Base-by-base conservation (phyloP, 352 stramenopile genomes). In the Halophytophthora polymorphica region DNA sequence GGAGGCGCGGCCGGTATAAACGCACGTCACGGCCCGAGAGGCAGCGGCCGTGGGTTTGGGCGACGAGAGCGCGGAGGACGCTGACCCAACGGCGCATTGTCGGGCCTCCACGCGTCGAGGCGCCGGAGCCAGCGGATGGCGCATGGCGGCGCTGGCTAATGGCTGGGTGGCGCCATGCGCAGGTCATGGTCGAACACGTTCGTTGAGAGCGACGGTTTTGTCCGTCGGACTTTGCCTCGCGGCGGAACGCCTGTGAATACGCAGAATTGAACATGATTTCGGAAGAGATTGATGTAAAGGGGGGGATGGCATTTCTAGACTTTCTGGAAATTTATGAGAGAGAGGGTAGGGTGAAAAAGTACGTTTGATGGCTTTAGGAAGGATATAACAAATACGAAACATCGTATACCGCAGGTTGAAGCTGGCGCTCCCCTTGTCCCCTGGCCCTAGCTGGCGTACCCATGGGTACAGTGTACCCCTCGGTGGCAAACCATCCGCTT, bases 321-420 rank as follows among this genome's bases (percentile, higher is more conserved):
- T n/a, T 23, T 6, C n/a, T n/a, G n/a, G n/a, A n/a, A n/a, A n/a
- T n/a, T n/a, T n/a, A n/a, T n/a, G n/a, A n/a, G n/a, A n/a, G n/a
- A n/a, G n/a, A n/a, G n/a, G n/a, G n/a, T n/a, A n/a, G n/a, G n/a
- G n/a, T n/a, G n/a, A n/a, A n/a, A n/a, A n/a, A n/a, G n/a, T n/a
- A n/a, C n/a, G n/a, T n/a, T n/a, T n/a, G n/a, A n/a, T n/a, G n/a
- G n/a, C n/a, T n/a, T n/a, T n/a, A n/a, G 38, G n/a, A n/a, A 29
- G 60, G 15, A 21, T 33, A 15, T 12, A 12, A 53, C 36, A 18
- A 2, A 46, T 50, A 1, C 34, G 31, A 66, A 40, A 38, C 19
- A 54, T 36, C 44, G 56, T 58, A 60, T 5, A 25, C 58, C 45
- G 29, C 58, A 61, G 13, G 47, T 72, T 72, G 63, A 72, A 72